Base-by-base conservation (phyloP, 257 asterid species). In the Eustoma russellianum region DNA sequence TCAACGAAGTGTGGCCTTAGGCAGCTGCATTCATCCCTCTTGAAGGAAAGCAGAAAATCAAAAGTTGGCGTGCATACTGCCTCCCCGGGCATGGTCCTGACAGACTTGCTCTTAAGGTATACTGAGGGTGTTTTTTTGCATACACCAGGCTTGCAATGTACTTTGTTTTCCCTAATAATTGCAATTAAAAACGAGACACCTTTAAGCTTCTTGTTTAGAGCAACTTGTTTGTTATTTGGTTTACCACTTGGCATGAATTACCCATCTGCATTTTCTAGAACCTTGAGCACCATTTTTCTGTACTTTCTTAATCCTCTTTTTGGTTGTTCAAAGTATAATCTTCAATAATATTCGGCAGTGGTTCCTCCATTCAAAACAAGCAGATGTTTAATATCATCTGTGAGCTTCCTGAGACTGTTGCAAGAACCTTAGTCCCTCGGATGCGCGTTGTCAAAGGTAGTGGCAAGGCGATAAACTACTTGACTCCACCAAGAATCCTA, bases 11-110 rank as follows among this genome's bases (percentile, higher is more conserved):
- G 98, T 73, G 98, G 96, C 48, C 96, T 91, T 47, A 71, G 95
- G 79, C 98, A 91, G 83, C 90, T 91, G 49, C 98, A 91, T 45
- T 80, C 98, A 43, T 91, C 98, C 2, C 94, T 91, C 60, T 71
- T 87, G 72, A 91, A 77, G 79, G 98, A 91, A 67, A 66, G 80
- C 69, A 81, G 75, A 61, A 70, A 71, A 69, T 73, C 85, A 28
- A 87, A 87, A 68, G 95, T 84, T 33, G 96, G 98, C 60, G 86
- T 91, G 56, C 98, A 91, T 75, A 87, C 96, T 24, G 98, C 98
- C 68, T 91, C 98, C 43, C 98, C 98, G 5, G 98, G 98, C 83
- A 91, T 91, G 98, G 98, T 91, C 53, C 79, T 91, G 50, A 91
- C 98, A 6, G 98, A 87, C 64, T 77, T 91, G 74, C 74, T 91